Evolutionary conservation across 2,329 filamentous ascomycete species (phyloP), one percentile per base, ranked within the genome.

Genomic region (Rhynchosporium graminicola): DNA sequence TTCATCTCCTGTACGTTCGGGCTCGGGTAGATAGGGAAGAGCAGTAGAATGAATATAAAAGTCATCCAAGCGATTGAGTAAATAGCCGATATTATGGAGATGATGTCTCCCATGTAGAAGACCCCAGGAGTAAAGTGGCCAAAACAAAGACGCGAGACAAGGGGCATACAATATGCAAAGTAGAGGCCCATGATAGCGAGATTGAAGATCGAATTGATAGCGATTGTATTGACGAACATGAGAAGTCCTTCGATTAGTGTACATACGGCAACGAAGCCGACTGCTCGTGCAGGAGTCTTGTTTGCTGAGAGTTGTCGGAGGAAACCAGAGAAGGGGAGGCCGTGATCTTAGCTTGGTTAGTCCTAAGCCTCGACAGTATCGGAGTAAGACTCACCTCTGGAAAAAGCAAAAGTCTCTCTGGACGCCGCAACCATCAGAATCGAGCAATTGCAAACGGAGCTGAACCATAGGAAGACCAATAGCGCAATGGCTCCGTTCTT

Each of bases 401-500:
- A 69, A 47, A 73, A 70, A 26, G 72, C 72, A 65, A 73, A 73
- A 0, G 70, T 72, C 57, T 73, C 72, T 55, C 72, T 66, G 5
- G 68, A 70, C 3, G 72, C 72, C 13, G 72, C 72, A n/a, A 73
- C 72, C 69, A 73, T 69, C 33, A 73, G 58, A n/a, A 73, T 73
- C 10, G 71, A 73, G 61, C 72, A 73, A 55, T 73, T 73, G 46
- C 71, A 73, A 31, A 73, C 68, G 52, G 63, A 67, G 10, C 67
- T 60, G 47, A 71, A 67, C 71, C 71, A 73, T 9, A 73, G 60
- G 54, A 73, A 72, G 1, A 70, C 65, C 52, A 73, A 61, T 31
- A 73, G 57, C 0, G 72, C 72, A 67, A 85, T 80, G 54, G 80
- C 80, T 13, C 80, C 79, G 5, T 73, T 74, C 63, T 80, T 81